These are phyloP conservation scores for Lophiostoma macrostomum DNA, from an alignment of 495 filamentous ascomycete species.

Conservation along the genomic window DNA sequence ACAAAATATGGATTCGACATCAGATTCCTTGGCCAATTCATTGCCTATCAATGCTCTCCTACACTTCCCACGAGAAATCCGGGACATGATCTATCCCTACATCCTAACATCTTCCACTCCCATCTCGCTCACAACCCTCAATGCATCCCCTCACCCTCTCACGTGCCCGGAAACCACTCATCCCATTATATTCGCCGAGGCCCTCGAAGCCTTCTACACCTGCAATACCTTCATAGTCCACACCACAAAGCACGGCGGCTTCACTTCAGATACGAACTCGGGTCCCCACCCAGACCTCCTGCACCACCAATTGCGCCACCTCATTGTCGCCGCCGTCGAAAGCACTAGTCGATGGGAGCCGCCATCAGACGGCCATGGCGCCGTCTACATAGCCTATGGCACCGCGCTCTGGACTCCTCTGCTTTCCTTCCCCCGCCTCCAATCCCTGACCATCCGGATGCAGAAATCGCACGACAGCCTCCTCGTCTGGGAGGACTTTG, in stretches of 20 bases:
- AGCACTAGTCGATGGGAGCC: too few relatives aligned
- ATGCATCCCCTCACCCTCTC: neutral
- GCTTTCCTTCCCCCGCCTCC: conserved; percentile 3
- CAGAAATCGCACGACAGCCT: neutral
- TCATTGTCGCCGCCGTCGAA: neutral
- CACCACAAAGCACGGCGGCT: neutral
- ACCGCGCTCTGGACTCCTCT: conserved; percentile 10
- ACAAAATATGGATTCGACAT: neutral
- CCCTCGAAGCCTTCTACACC: conserved; percentile 14
- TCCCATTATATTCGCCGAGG: conserved; percentile 2
- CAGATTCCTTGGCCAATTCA: neutral
- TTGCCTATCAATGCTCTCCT: neutral
- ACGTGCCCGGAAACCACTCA: neutral
- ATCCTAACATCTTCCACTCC: neutral
- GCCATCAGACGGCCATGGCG: neutral
- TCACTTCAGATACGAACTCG: neutral
- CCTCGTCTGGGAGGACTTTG: conserved; percentile 3
- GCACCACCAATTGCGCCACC: conserved; percentile 8
- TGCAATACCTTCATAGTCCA: conserved; percentile 12
- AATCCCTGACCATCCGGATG: conserved; percentile 10
- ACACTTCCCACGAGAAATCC: conserved; percentile 4
- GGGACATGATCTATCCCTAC: conserved; percentile 9
- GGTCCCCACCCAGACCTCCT: neutral
- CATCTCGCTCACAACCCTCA: neutral
- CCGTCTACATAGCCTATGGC: neutral